A percentile compares a stretch with the other conserved stretches of the same genome.
These are phyloP conservation scores for Neofusicoccum kwambonambiense DNA, from an alignment of 2,329 filamentous ascomycete genomes.

Conservation along the genomic window DNA sequence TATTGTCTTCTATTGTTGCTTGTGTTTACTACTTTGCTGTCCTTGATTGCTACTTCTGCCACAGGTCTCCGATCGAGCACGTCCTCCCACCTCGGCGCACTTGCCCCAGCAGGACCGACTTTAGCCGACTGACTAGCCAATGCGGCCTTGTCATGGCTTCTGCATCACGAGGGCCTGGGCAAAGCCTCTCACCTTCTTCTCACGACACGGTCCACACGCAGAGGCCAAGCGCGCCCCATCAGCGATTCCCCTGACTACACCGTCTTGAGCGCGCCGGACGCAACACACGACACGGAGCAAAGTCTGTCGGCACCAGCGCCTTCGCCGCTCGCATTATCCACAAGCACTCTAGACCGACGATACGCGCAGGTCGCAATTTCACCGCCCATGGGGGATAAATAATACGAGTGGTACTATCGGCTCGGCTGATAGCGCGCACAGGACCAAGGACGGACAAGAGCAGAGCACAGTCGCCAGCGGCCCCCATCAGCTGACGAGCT, in stretches of 20 bases:
- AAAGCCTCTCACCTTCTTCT: neutral
- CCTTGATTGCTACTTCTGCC: conserved; percentile 1
- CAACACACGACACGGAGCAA: neutral
- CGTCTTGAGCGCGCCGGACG: neutral
- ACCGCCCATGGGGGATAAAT: neutral
- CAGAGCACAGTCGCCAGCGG: neutral
- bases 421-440: conserved; percentile 11
- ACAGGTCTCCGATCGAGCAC: neutral
- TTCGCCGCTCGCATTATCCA: neutral
- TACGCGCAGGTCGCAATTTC: conserved; percentile 6
- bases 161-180: conserved; percentile 3
- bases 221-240: conserved; percentile 1
- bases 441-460: neutral
- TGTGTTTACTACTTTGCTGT: neutral
- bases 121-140: conserved; percentile 5
- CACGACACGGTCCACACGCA: conserved; percentile 9
- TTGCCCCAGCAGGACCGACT: neutral
- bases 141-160: neutral
- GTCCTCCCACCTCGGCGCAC: neutral
- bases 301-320: neutral
- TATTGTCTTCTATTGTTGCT: neutral
- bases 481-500: conserved; percentile 6
- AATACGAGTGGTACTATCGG: conserved; percentile 9
- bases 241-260: conserved; percentile 10
- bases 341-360: neutral